Base-by-base conservation (phyloP, 768 basidiomycete genomes). In the Leccinum rimulosum region DNA sequence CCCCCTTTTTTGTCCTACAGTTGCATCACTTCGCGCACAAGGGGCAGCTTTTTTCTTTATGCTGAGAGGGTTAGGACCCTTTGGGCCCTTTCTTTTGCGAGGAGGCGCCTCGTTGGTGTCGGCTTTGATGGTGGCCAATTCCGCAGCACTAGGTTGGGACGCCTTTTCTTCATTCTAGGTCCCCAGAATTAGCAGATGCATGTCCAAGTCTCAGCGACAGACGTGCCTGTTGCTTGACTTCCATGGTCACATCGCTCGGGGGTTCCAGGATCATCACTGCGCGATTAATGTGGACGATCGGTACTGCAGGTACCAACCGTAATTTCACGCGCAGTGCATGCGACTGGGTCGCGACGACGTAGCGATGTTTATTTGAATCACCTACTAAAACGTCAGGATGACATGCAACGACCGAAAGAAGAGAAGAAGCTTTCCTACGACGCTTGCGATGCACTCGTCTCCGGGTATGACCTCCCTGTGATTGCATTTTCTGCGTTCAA, bases 401-500 rank as follows among this genome's bases (percentile, higher is more conserved):
- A 33, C 33, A 57, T 25, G 19, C 19, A 50, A 11, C 52, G 52
- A 27, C 48, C 15, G 33, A 27, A 27, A 45, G 30, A 50, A 19
- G 40, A 45, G 40, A 28, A 19, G 11, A 15, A 27, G 12, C 54
- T 59, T 65, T 93, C 96, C 96, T 50, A 97, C 79, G 50, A 98
- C 87, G 59, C 83, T 83, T 6, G 76, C 67, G 30, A 99, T 77
- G 72, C 97, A 99, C 17, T 94, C 93, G 51, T 90, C 85, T 31
- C 89, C 89, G 0, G 83, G 79, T 30, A 98, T 89, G n/a, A 89
- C 79, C 66, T 95, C 90, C 61, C 86, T 81, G 71, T 99, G 97
- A 70, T 98, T 98, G 72, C 97, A 99, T 75, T 90, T 93, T 63
- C 97, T 74, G 57, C 96, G 82, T 75, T 98, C 96, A 64, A 97